phyloP scores from a whole-genome alignment of 805 yeast genomes.

The Candida palmyrensis region DNA sequence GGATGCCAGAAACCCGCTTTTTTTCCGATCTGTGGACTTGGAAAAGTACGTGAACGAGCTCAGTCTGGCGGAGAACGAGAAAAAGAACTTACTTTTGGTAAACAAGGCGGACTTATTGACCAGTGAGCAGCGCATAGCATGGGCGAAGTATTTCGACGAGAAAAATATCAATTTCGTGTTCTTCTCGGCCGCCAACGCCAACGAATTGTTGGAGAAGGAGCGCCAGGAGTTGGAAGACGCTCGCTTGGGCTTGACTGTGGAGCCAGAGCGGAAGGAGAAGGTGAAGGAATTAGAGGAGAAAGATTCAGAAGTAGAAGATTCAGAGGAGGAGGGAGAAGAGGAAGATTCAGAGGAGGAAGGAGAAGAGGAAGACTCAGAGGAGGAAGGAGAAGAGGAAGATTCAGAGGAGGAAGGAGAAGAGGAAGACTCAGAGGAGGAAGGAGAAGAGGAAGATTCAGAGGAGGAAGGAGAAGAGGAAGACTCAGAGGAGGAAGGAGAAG shows the following conservation, averaged over 20 bases:
- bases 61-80: constrained; percentile 46
- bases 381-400: constrained; percentile 20
- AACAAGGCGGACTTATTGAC: constrained; percentile 91
- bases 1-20: constrained; percentile 91
- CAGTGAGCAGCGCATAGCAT: constrained; percentile 65
- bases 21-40: constrained; percentile 84
- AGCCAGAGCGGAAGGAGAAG: constrained; percentile 6
- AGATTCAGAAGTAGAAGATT: constrained; percentile 14
- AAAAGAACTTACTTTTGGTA: constrained; percentile 76
- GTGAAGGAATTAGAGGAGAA: constrained; percentile 9
- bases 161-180: constrained; percentile 79
- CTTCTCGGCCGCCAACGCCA: constrained; percentile 87
- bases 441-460: too few relatives aligned
- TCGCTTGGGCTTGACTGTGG: constrained; percentile 9
- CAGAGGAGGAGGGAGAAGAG: constrained; percentile 16
- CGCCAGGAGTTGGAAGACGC: constrained; percentile 35
- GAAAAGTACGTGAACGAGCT: constrained; percentile 78
- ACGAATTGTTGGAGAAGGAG: constrained; percentile 65
- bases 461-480: too few relatives aligned
- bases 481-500: too few relatives aligned
- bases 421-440: constrained; percentile 14
- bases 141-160: constrained; percentile 80
- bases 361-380: constrained; percentile 5
- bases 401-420: constrained; percentile 19
- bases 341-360: constrained; percentile 11